phyloP scores from a whole-genome alignment of 257 asterid species.

The Solanum rostratum region DNA sequence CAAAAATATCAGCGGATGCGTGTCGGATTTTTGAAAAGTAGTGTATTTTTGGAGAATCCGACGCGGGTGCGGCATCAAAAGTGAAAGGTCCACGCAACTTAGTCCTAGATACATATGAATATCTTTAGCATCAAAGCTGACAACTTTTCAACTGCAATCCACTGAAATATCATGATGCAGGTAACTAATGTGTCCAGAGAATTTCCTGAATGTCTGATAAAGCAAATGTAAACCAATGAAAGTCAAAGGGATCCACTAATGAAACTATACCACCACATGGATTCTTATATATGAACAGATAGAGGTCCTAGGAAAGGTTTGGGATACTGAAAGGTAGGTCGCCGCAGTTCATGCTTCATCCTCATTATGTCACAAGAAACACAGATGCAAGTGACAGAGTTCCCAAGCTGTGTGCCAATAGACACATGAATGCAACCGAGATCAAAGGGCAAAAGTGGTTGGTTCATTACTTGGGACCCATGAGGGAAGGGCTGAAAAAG shows the following conservation, averaged over 20 bases:
- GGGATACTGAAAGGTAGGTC: not conserved
- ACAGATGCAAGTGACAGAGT: not conserved
- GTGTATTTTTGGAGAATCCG: too few relatives aligned
- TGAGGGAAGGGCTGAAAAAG: not conserved
- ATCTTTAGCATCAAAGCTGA: not conserved
- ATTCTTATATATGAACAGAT: not conserved
- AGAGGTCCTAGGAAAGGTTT: not conserved
- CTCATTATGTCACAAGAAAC: not conserved
- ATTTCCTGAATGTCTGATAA: not conserved
- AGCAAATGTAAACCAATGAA: not conserved
- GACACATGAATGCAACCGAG: not conserved
- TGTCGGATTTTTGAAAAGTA: too few relatives aligned
- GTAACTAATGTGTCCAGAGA: not conserved
- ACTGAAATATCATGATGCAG: not conserved
- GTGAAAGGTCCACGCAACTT: too few relatives aligned
- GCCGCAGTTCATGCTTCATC: not conserved
- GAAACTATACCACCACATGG: not conserved
- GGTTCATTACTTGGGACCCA: not conserved
- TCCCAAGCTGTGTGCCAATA: not conserved
- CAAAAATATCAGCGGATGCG: too few relatives aligned
- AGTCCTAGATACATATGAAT: not conserved
- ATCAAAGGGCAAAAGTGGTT: not conserved
- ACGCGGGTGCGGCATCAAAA: too few relatives aligned
- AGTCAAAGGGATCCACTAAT: not conserved
- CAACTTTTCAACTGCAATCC: not conserved